Base-by-base conservation (phyloP, 139 green algal species). In the Penium margaritaceum region DNA sequence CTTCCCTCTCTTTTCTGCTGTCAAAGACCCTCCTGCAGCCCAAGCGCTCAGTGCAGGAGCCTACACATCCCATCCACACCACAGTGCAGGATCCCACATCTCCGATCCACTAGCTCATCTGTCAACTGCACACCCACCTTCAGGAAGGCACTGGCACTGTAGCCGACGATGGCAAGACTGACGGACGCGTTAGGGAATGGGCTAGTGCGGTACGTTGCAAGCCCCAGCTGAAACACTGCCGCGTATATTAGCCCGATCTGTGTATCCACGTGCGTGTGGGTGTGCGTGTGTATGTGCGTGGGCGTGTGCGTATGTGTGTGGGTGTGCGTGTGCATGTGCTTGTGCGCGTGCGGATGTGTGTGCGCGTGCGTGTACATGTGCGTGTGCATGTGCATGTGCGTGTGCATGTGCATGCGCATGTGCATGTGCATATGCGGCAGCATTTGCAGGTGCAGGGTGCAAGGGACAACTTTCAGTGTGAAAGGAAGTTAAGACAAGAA, bases 181-280 rank as follows among this genome's bases (percentile, higher is more conserved):
- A 76, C 17, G 53, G 68, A 76, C 9, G 53, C 53, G 15, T 29
- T 67, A 32, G 68, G 68, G 38, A 76, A 68, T 24, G 53, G 47
- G 29, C 68, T 76, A 19, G 5, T 35, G 37, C 9, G 7, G 57
- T 69, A 76, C 15, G 68, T 53, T 41, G 70, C 15, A 5, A 76
- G 47, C 12, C 68, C 68, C 37, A 76, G 46, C 0, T 24, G 27
- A 24, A 68, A 67, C 36, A 76, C 47, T 0, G 68, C 70, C 55
- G 68, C 68, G 24, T 43, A 76, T 30, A 76, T 76, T 1, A 76
- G 68, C 24, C 68, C 68, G 9, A 76, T 67, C 68, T 76, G 55
- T 65, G 30, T 12, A 37, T 27, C 9, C 32, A 43, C 14, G 32
- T 65, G 41, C 41, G 12, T 51, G 41, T 51, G 41, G 9, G 53